Conservation (phyloP, 2,329 filamentous ascomycete species). For the Botryotinia narcissicola region DNA sequence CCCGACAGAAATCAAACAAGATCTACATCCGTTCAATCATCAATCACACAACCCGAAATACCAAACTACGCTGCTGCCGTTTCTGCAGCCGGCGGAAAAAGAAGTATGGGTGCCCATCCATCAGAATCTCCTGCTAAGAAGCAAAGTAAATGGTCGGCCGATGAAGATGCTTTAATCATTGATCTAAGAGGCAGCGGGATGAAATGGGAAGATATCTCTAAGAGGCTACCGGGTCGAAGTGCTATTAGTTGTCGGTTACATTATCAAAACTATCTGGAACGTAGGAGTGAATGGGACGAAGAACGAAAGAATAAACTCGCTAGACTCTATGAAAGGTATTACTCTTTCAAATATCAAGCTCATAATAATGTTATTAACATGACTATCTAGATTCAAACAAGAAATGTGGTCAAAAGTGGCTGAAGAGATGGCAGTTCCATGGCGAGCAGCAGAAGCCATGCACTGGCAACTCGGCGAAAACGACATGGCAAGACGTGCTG, state of each 20-base stretch:
- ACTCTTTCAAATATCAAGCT: background rate
- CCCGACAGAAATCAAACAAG: slow-evolving; percentile 40
- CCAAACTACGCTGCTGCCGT: slow-evolving; percentile 32
- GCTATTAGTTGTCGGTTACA: slow-evolving; percentile 92
- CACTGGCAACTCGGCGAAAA: slow-evolving; percentile 94
- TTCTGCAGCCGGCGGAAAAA: slow-evolving; percentile 43
- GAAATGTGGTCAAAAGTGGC: slow-evolving; percentile 98
- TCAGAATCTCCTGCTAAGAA: slow-evolving; percentile 77
- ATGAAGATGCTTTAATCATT: slow-evolving; percentile 92
- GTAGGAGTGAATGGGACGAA: slow-evolving; percentile 92
- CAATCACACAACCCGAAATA: slow-evolving; percentile 28
- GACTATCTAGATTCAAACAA: slow-evolving; percentile 73
- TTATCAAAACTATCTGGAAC: slow-evolving; percentile 96
- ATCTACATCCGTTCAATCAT: slow-evolving; percentile 34
- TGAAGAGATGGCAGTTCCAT: slow-evolving; percentile 91
- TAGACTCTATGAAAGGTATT: slow-evolving; percentile 87
- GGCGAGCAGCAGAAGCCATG: slow-evolving; percentile 95
- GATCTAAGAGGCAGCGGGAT: slow-evolving; percentile 85
- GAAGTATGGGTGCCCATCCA: slow-evolving; percentile 53
- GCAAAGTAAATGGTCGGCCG: slow-evolving; percentile 93
- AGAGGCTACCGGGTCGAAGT: slow-evolving; percentile 83
- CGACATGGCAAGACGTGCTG: slow-evolving; percentile 91
- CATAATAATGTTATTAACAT: slow-evolving; percentile 21
- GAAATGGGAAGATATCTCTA: slow-evolving; percentile 99
- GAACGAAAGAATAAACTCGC: slow-evolving; percentile 97